Evolutionary conservation across 768 basidiomycete genomes (phyloP).

Genomic region (Chlorophyllum brunneum): DNA sequence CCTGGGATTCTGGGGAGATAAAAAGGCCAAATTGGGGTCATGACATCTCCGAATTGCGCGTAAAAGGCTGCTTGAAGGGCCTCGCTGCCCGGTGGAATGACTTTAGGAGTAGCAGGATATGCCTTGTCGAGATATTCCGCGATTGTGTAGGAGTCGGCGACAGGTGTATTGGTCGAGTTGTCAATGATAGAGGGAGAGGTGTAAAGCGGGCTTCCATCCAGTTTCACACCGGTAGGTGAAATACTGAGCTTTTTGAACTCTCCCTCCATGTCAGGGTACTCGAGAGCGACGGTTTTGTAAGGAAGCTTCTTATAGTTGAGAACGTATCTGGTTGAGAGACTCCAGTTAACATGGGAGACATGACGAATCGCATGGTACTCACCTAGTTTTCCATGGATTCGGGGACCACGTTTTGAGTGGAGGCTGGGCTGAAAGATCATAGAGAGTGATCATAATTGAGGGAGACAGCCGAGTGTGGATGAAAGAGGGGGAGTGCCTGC

Average conservation of each 20-base stretch:
- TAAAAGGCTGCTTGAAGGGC: slow-evolving; percentile 8
- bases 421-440: slow-evolving; percentile 7
- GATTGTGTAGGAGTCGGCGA: slow-evolving; percentile 40
- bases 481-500: too few species aligned
- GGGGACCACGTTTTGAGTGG: slow-evolving; percentile 7
- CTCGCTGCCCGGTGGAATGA: slow-evolving; percentile 17
- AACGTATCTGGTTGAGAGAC: slow-evolving; percentile 3
- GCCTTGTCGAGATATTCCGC: slow-evolving; percentile 42
- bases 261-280: slow-evolving; percentile 35
- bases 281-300: slow-evolving; percentile 38
- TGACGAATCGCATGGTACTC: slow-evolving; percentile 4
- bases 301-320: slow-evolving; percentile 11
- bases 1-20: slow-evolving; percentile 7
- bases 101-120: slow-evolving; percentile 31
- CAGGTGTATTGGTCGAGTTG: slow-evolving; percentile 31
- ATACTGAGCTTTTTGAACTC: slow-evolving; percentile 26
- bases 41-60: slow-evolving; percentile 9
- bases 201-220: slow-evolving; percentile 16
- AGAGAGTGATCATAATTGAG: slow-evolving; percentile 16
- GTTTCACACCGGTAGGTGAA: slow-evolving; percentile 19
- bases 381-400: slow-evolving; percentile 13
- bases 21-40: slow-evolving; percentile 8
- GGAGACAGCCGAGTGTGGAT: too few species aligned
- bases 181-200: slow-evolving; percentile 23
- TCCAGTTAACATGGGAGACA: background rate